Evolutionary conservation across 1,284 basidiomycete genomes (phyloP), one percentile per base, ranked within the genome.

Genomic region (Ustilago cynodontis): DNA sequence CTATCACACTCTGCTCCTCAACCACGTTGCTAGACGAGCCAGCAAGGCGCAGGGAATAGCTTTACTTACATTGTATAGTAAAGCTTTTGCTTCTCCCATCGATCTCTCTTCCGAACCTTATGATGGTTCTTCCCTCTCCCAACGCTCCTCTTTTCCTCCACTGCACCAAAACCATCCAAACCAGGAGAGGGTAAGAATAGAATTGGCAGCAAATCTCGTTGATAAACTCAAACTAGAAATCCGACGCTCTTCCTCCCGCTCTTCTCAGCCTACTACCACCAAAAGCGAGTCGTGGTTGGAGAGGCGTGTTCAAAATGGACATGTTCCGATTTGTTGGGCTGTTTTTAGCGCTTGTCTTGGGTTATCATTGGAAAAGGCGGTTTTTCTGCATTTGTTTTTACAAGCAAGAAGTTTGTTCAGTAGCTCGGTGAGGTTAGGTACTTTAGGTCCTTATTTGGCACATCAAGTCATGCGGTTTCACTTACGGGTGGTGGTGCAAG

Each of bases 1-100:
- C 24, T 95, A 95, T 86, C 93, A 98, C 59, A 86, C 90, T 10
- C 93, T 93, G 88, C 92, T 93, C 0, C 90, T 98, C 50, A 98
- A 95, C 81, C 93, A 96, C 84, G 92, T 97, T 68, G 90, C 93
- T 2, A 88, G 93, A 31, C 89, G 97, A 18, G 94, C 96, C 20
- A 95, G 93, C 20, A 92, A 90, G 71, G 90, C 95, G 2, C 97
- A 99, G 86, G 96, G 97, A 0, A 91, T 94, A 8, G 97, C 96
- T 1, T 90, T 98, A 41, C 90, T 99, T 33, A 94, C 94, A 0
- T 89, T 99, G 4, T 95, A 93, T 86, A 88, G 92, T 13, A 77
- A 77, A 49, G 75, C 75, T 6, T 77, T 79, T 49, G 63, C 77
- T 1, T 51, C 51, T 22, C 67, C 77, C 4, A 60, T 79, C 65